Conservation (phyloP, 768 basidiomycete species). For the Trametes meyenii region DNA sequence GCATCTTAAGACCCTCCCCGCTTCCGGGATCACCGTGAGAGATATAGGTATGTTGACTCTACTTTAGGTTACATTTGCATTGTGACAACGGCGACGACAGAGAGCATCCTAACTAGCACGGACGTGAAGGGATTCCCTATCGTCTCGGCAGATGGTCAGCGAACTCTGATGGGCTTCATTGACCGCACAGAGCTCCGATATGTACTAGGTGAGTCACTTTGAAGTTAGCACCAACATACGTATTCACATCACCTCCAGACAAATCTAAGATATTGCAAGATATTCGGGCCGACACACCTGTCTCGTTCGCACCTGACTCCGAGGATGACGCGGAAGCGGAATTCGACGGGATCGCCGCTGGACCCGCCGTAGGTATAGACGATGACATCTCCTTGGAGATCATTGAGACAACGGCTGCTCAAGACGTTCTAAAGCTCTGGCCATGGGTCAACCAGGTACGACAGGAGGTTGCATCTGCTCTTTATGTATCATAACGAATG, state of each 20-base stretch:
- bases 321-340: conserved; percentile 53
- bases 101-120: conserved; percentile 68
- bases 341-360: conserved; percentile 44
- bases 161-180: conserved; percentile 83
- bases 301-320: conserved; percentile 65
- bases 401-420: conserved; percentile 59
- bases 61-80: background rate
- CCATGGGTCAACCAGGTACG: conserved; percentile 95
- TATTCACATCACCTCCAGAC: conserved; percentile 48
- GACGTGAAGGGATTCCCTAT: conserved; percentile 93
- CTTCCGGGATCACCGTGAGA: conserved; percentile 72
- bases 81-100: conserved; percentile 40
- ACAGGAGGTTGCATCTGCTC: conserved; percentile 2
- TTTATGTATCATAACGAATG: background rate
- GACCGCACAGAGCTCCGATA: conserved; percentile 83
- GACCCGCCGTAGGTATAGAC: conserved; percentile 59
- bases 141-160: conserved; percentile 60
- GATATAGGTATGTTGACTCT: conserved; percentile 70
- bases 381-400: conserved; percentile 71
- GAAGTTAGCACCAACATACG: background rate
- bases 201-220: conserved; percentile 66
- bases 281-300: conserved; percentile 64
- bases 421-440: conserved; percentile 68
- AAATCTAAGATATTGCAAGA: conserved; percentile 67
- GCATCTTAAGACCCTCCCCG: conserved; percentile 72